Evolutionary conservation across 805 yeast species (phyloP), one percentile per base, ranked within the genome.

Genomic region (Barnettozyma pratensis): DNA sequence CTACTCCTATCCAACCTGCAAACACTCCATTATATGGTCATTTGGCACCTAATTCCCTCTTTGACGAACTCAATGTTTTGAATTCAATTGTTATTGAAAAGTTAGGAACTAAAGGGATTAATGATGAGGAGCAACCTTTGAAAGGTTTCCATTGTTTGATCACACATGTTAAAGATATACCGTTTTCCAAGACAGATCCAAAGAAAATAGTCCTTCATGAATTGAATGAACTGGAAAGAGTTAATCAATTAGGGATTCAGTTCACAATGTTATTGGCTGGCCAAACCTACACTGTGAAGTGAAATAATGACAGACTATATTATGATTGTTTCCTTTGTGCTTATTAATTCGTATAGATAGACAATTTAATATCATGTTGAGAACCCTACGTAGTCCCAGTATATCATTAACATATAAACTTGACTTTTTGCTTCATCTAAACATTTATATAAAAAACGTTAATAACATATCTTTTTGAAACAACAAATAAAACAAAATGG

Each of bases 21-120:
- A 64, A 69, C 8, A 72, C 73, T 6, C 74, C 78, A 3, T 59
- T 88, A 28, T 90, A 80, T 62, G 97, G 97, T 2, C 97, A 90
- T 66, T 61, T 90, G 65, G 82, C 85, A 10, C 96, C 97, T 4
- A 56, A 63, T 3, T 75, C 76, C 54, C 64, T 90, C 30, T 72
- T 86, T 10, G 59, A 67, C 6, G 96, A 88, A 58, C 67, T 91
- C 12, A 11, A 36, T 3, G 27, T 37, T 4, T 35, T 52, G 7
- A 25, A 42, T 7, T 31, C 25, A 5, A 43, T 50, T 6, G 29
- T 51, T 9, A 35, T 9, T 3, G 31, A 27, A 4, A 26, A 46
- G 5, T 29, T 35, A 11, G 27, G 30, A 12, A 12, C 26, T n/a
- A 36, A 14, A 27, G 19, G 14, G 8, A 7, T 8, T 10, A 8